phyloP scores from a whole-genome alignment of 352 stramenopile species.

The Globisporangium irregulare region DNA sequence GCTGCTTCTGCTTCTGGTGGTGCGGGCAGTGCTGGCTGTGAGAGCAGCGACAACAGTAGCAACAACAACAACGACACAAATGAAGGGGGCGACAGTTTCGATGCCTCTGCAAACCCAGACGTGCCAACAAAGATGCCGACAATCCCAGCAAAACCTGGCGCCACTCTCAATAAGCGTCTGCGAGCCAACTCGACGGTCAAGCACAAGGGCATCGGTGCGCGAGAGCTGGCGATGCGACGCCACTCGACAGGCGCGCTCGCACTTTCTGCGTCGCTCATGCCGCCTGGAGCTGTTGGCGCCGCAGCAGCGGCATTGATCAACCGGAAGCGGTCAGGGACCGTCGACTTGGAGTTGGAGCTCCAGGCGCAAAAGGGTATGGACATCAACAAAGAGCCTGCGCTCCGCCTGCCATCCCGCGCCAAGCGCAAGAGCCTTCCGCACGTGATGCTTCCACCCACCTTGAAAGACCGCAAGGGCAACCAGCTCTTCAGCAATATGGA shows the following conservation, averaged over 20 bases:
- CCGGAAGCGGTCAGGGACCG: constrained; percentile 18
- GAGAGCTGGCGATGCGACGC: constrained; percentile 23
- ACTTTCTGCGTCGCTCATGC: constrained; percentile 27
- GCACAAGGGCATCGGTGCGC: constrained; percentile 9
- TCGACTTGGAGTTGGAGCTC: constrained; percentile 18
- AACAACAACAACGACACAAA: background rate
- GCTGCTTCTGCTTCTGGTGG: background rate
- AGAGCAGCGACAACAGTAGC: background rate
- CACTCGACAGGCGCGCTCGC: constrained; percentile 49
- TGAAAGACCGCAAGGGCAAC: constrained; percentile 30
- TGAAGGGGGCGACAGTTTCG: background rate
- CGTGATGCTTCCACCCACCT: constrained; percentile 23
- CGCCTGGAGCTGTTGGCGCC: constrained; percentile 19
- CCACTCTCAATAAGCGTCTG: background rate
- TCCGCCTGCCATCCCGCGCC: constrained; percentile 24
- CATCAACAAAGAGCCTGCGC: constrained; percentile 24
- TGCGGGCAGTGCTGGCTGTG: background rate
- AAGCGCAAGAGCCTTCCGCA: constrained; percentile 49
- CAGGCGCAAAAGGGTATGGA: constrained; percentile 13
- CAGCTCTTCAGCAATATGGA: constrained; percentile 25
- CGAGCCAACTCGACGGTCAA: constrained; percentile 13
- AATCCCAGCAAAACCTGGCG: background rate
- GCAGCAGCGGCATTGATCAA: constrained; percentile 7
- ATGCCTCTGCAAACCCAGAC: background rate
- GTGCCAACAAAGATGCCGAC: constrained; percentile 2